Conservation (phyloP, 805 yeast genomes). For the Wickerhamiella nectarea region DNA sequence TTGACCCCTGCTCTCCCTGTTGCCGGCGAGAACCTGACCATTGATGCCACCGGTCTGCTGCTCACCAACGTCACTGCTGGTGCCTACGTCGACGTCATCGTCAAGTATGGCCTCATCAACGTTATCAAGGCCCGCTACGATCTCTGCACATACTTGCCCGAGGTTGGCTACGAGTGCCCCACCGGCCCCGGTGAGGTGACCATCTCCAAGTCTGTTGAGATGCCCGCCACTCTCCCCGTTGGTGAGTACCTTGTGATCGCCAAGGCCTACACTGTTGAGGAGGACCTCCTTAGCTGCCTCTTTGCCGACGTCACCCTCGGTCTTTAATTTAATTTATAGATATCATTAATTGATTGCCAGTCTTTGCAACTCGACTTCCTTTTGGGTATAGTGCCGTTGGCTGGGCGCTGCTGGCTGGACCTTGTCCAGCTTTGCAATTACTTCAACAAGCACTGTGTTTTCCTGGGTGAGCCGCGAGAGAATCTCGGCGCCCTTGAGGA, state of each 20-base stretch:
- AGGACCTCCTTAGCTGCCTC: slow-evolving; percentile 70
- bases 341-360: background rate
- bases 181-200: slow-evolving; percentile 52
- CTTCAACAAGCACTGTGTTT: slow-evolving; percentile 1
- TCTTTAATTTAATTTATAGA: background rate
- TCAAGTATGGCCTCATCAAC: slow-evolving; percentile 80
- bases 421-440: slow-evolving; percentile 1
- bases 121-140: slow-evolving; percentile 78
- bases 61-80: slow-evolving; percentile 54
- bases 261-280: slow-evolving; percentile 77
- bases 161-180: slow-evolving; percentile 82
- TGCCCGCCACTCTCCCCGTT: slow-evolving; percentile 89
- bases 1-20: slow-evolving; percentile 78
- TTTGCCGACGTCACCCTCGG: slow-evolving; percentile 33
- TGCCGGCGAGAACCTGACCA: slow-evolving; percentile 71
- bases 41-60: slow-evolving; percentile 58
- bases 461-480: slow-evolving; percentile 4
- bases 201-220: slow-evolving; percentile 57
- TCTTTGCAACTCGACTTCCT: slow-evolving; percentile 1
- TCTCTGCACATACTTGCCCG: slow-evolving; percentile 72
- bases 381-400: background rate
- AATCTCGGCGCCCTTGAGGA: slow-evolving; percentile 1
- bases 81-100: slow-evolving; percentile 88
- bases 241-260: slow-evolving; percentile 81
- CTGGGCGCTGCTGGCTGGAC: slow-evolving; percentile 1